Conservation (phyloP, 2,329 filamentous ascomycete species). For the Fusarium albidum region DNA sequence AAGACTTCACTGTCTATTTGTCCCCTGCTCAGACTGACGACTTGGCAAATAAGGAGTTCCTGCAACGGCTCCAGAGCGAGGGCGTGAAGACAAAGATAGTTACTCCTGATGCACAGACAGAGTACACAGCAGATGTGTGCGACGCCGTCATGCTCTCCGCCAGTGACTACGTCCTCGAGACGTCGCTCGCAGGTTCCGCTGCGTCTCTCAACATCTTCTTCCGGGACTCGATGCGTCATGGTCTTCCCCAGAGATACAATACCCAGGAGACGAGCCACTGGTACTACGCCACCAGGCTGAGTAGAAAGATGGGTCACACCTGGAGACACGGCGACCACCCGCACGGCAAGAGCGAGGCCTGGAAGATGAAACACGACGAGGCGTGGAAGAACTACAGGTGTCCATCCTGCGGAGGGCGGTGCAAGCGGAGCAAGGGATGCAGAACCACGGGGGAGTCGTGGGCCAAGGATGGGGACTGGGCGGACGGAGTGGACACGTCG, state of each 20-base stretch:
- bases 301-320: constrained; percentile 1
- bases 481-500: background rate
- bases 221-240: background rate
- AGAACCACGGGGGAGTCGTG: constrained; percentile 10
- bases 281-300: constrained; percentile 1
- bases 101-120: background rate
- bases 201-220: background rate
- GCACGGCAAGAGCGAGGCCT: background rate
- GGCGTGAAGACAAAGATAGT: background rate
- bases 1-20: background rate
- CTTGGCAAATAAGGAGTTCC: background rate
- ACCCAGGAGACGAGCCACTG: background rate
- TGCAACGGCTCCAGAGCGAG: background rate
- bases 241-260: background rate
- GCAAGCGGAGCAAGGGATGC: constrained; percentile 12
- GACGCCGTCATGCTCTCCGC: background rate
- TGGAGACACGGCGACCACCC: background rate
- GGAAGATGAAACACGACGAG: background rate
- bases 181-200: background rate
- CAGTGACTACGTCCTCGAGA: constrained; percentile 1
- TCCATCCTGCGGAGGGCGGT: constrained; percentile 13
- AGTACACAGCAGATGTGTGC: background rate
- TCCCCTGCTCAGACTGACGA: background rate
- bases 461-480: background rate
- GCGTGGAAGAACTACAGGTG: constrained; percentile 12